Evolutionary conservation across 257 asterid species (phyloP), one percentile per base, ranked within the genome.

Genomic region (Coffea canephora): DNA sequence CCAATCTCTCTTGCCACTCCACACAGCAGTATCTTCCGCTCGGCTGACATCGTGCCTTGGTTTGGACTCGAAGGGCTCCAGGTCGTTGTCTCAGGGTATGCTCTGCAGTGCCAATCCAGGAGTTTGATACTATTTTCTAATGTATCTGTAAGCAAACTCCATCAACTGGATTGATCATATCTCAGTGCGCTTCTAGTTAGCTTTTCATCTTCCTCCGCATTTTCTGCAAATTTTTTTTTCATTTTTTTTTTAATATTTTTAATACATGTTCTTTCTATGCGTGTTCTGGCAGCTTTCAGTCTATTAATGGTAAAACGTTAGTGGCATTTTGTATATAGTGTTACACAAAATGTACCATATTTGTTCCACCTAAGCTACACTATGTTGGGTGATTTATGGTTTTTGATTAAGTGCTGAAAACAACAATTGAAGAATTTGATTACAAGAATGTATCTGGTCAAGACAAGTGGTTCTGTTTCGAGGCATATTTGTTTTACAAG

Each of bases 61-160:
- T 39, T 73, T 88, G 49, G 96, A 93, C 84, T 78, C 92, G 72
- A 88, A 80, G 25, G 94, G 97, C 83, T 93, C 96, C 82, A 86
- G 98, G 81, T 95, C 98, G 59, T 85, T 93, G 94, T 93, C 98
- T 93, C 95, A 93, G 98, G 98, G 98, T 95, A 93, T 93, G 98
- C 89, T 95, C 80, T 91, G 94, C 97, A 86, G 95, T 93, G 94
- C 98, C 89, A 89, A 90, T 87, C 91, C 98, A 84, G 98, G 98
- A 85, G 98, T 95, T 95, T 95, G 98, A 95, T 90, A 87, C 71
- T 45, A 43, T 75, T 91, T 85, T 86, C 69, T 91, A 80, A 23
- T 89, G 79, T 87, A 88, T 93, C 88, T 82, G 94, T 89, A 90
- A 91, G 94, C 83, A 78, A 74, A 74, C 84, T 39, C 12, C 15